These are phyloP conservation scores for Saccharomyces kudriavzevii DNA, from an alignment of 805 yeast genomes.

Conservation along the genomic window DNA sequence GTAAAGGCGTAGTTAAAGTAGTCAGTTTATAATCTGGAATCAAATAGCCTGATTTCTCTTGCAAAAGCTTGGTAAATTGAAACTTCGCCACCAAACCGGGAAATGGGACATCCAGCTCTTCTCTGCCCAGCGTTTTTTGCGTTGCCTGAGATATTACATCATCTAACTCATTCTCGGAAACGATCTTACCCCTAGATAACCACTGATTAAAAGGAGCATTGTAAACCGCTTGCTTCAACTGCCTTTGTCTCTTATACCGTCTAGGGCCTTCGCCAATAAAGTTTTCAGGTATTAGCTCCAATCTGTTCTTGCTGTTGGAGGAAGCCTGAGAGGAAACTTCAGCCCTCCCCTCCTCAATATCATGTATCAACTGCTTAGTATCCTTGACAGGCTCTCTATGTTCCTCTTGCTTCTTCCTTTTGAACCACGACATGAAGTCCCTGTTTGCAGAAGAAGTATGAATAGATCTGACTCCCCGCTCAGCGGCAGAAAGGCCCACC, in stretches of 20 bases:
- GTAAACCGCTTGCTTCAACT: conserved; percentile 6
- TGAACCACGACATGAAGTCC: conserved; percentile 37
- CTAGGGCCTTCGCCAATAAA: conserved; percentile 22
- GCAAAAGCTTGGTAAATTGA: conserved; percentile 29
- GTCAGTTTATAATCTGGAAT: conserved; percentile 35
- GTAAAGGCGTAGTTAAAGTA: conserved; percentile 23
- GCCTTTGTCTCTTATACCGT: conserved; percentile 13
- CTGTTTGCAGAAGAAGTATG: conserved; percentile 19
- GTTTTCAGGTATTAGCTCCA: conserved; percentile 24
- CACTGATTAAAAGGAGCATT: conserved; percentile 30
- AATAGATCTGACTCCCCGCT: conserved; percentile 10
- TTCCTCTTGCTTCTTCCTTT: conserved; percentile 23
- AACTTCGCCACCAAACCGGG: conserved; percentile 30
- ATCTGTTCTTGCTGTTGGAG: conserved; percentile 7
- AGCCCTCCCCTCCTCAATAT: conserved; percentile 25
- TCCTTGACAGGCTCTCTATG: conserved; percentile 10
- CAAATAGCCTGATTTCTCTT: conserved; percentile 31
- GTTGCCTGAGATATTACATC: conserved; percentile 9
- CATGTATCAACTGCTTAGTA: conserved; percentile 29
- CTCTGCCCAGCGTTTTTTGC: neutral
- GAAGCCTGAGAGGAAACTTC: neutral
- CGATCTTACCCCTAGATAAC: conserved; percentile 24
- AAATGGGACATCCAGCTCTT: conserved; percentile 15
- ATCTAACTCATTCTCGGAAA: conserved; percentile 22
- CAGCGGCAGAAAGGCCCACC: neutral